Percentiles rank a stretch among this genome's conserved stretches.
Evolutionary conservation across 257 asterid species (phyloP).

Genomic region (Orobanche coerulescens): DNA sequence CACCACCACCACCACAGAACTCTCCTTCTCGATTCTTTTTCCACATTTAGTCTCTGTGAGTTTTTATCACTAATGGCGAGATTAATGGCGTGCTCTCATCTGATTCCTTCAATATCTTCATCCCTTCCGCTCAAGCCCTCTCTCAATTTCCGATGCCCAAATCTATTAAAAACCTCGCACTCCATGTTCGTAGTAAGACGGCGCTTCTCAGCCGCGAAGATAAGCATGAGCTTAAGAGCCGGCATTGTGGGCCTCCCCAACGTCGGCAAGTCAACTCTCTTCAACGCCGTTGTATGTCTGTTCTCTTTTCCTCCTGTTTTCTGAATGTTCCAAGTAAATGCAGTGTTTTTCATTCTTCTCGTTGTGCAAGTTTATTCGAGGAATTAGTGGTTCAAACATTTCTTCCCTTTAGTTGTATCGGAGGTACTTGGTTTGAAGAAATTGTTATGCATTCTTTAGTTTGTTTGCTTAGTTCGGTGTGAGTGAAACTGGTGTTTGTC

Average conservation of each 20-base stretch:
- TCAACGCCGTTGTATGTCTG: conserved; percentile 85
- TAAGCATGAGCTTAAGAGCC: conserved; percentile 86
- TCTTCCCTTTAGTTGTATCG: neutral
- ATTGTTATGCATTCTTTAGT: neutral
- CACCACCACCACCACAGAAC: conserved; percentile 27
- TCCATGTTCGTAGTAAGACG: conserved; percentile 37
- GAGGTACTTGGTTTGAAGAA: neutral
- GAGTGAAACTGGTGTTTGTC: neutral
- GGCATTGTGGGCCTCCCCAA: conserved; percentile 98
- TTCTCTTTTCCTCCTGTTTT: neutral
- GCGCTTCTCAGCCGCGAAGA: conserved; percentile 53
- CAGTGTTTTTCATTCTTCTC: neutral
- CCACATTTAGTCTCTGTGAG: neutral
- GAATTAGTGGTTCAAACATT: neutral
- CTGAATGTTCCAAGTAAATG: neutral
- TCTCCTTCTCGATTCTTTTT: neutral
- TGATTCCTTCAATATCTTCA: conserved; percentile 48
- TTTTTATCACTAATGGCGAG: conserved; percentile 51
- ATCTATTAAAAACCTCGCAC: conserved; percentile 31
- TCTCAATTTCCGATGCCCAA: conserved; percentile 41
- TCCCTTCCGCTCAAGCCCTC: conserved; percentile 39
- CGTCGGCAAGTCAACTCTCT: conserved; percentile 94
- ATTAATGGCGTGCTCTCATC: conserved; percentile 42
- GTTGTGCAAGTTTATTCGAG: neutral
- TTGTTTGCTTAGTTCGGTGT: neutral